Base-by-base conservation (phyloP, 2,329 filamentous ascomycete species). In the Clonostachys solani region DNA sequence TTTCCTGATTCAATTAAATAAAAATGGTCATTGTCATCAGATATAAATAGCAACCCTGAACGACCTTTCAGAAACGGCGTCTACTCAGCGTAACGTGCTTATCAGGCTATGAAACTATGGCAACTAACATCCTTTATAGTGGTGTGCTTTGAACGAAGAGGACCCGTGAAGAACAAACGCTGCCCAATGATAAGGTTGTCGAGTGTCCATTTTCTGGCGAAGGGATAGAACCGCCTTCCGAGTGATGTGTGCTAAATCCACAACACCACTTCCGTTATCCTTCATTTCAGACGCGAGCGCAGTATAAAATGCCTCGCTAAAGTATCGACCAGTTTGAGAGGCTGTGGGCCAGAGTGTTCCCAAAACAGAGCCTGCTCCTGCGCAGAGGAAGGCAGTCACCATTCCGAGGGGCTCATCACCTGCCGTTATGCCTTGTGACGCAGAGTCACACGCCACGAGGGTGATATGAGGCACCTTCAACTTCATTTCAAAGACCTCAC, bases 261-360 rank as follows among this genome's bases (percentile, higher is more conserved):
- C 15, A 23, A 16, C 10, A 23, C 16, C 40, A n/a, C 40, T 8
- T 15, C 10, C 40, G 8, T 17, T n/a, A 19, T 15, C 16, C 17
- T 17, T 19, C 9, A 17, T 16, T 10, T 17, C 40, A 18, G 15
- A 15, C 40, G 18, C 19, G 19, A 42, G n/a, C 13, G 18, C 40
- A 12, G n/a, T 23, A 15, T 42, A 42, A 7, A 42, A 42, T 15
- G 17, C 15, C 16, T 23, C n/a, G n/a, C 17, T 15, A 6, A 42
- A 42, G 3, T 42, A 5, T 23, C 40, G 40, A 17, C 40, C 40
- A 15, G 40, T 42, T 16, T 15, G 7, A 15, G 40, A 42, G 15
- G 40, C 40, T 23, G 19, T 42, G n/a, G 40, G 79, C 44, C 44
- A 46, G 17, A 46, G 23, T 13, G 44, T 33, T 9, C 44, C 44